Evolutionary conservation across 208 protist genomes (phyloP).

Genomic region (Trypanosoma conorhini): DNA sequence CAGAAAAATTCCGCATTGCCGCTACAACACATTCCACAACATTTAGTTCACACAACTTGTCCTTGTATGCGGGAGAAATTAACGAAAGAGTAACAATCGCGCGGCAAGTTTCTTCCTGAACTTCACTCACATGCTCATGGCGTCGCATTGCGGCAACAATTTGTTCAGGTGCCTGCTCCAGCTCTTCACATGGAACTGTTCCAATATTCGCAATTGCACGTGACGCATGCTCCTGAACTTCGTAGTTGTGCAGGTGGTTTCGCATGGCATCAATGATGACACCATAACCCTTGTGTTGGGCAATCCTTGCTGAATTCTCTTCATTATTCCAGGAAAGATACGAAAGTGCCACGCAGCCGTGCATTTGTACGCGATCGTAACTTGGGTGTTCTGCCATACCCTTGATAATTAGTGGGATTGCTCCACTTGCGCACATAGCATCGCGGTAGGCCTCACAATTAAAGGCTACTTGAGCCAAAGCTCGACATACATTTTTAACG

Average conservation of each 20-base stretch:
- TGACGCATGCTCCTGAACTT: constrained; percentile 92
- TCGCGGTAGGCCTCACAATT: constrained; percentile 88
- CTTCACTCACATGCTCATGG: constrained; percentile 72
- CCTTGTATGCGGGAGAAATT: constrained; percentile 80
- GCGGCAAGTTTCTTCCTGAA: constrained; percentile 91
- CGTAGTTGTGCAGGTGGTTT: constrained; percentile 81
- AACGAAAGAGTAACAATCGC: constrained; percentile 90
- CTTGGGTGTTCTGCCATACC: constrained; percentile 85
- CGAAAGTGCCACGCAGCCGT: constrained; percentile 90
- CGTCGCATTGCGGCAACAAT: constrained; percentile 84
- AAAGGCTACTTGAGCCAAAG: constrained; percentile 88
- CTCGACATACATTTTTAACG: constrained; percentile 90
- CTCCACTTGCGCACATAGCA: constrained; percentile 81
- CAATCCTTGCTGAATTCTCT: constrained; percentile 80
- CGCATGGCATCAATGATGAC: constrained; percentile 88
- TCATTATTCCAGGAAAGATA: constrained; percentile 93
- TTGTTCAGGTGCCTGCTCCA: constrained; percentile 67
- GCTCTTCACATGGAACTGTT: constrained; percentile 54
- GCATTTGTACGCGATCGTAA: constrained; percentile 90
- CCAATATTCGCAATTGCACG: constrained; percentile 88
- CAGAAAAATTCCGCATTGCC: constrained; percentile 77
- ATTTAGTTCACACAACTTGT: constrained; percentile 75
- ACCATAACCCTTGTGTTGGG: constrained; percentile 72
- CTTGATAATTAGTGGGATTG: constrained; percentile 84
- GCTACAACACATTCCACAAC: constrained; percentile 68